Conservation (phyloP, 2,329 filamentous ascomycete genomes). For the Calonectria hawksworthii region DNA sequence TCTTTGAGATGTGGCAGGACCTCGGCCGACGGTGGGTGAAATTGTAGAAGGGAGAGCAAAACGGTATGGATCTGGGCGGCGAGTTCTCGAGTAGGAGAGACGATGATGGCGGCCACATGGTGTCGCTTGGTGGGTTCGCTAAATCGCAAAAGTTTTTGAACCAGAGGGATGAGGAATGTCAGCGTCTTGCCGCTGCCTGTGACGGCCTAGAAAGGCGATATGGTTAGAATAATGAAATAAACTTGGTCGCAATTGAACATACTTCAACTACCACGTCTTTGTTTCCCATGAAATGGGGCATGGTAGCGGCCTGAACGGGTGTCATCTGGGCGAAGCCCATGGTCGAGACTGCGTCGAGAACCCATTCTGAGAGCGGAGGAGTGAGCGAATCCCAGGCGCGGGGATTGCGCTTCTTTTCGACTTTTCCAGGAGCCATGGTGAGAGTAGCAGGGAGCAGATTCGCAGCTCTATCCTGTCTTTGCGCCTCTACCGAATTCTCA, state of each 20-base stretch:
- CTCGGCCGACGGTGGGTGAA: constrained; percentile 84
- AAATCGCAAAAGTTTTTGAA: constrained; percentile 84
- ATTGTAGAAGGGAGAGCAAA: constrained; percentile 80
- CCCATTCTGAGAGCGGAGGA: constrained; percentile 73
- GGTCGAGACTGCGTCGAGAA: constrained; percentile 83
- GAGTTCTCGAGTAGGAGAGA: constrained; percentile 92
- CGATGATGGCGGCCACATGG: constrained; percentile 90
- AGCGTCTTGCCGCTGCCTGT: constrained; percentile 94
- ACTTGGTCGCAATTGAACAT: constrained; percentile 27
- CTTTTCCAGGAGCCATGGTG: constrained; percentile 52
- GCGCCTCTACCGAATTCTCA: constrained; percentile 18
- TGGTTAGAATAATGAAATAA: constrained; percentile 3
- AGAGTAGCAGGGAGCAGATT: background rate
- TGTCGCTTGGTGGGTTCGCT: constrained; percentile 90
- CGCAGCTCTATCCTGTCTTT: constrained; percentile 1
- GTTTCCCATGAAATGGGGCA: constrained; percentile 89
- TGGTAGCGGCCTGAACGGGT: constrained; percentile 92
- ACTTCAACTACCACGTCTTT: constrained; percentile 94
- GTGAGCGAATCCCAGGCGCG: constrained; percentile 60
- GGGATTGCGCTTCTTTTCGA: constrained; percentile 58
- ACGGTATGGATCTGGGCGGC: constrained; percentile 92
- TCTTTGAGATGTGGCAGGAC: constrained; percentile 67
- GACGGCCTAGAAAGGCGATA: constrained; percentile 70
- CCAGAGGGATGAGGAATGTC: constrained; percentile 85
- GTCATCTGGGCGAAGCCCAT: constrained; percentile 93